These are phyloP conservation scores for Paecilomyces dactylethromorphus DNA, from an alignment of 2,329 filamentous ascomycete species.

Conservation along the genomic window DNA sequence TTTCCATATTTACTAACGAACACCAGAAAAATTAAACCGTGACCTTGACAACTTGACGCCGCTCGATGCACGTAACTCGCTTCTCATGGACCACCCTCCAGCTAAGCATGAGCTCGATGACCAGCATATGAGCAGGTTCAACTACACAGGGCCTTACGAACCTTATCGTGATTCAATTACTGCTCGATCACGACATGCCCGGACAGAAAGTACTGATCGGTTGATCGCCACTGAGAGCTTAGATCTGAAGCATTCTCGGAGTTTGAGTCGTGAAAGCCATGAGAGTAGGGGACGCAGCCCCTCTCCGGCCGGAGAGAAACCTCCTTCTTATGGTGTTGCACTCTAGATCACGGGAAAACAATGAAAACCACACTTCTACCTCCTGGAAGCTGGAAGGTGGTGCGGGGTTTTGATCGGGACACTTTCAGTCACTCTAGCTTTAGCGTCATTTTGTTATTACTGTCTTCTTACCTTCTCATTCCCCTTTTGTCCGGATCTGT, in stretches of 20 bases:
- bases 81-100: constrained; percentile 7
- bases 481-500: neutral
- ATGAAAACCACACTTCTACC: constrained; percentile 1
- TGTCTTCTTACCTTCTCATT: neutral
- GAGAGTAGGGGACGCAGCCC: constrained; percentile 20
- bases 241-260: constrained; percentile 19
- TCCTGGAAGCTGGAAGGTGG: neutral
- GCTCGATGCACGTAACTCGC: constrained; percentile 75
- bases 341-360: constrained; percentile 12
- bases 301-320: constrained; percentile 21
- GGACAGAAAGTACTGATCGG: constrained; percentile 27
- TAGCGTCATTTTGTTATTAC: neutral
- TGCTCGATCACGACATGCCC: constrained; percentile 15
- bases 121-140: constrained; percentile 34
- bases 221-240: constrained; percentile 22
- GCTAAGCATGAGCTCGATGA: constrained; percentile 2
- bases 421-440: neutral
- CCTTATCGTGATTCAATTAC: constrained; percentile 29
- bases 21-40: constrained; percentile 64
- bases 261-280: constrained; percentile 17
- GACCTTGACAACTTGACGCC: constrained; percentile 79
- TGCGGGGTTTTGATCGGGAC: neutral
- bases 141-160: constrained; percentile 33
- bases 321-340: constrained; percentile 28
- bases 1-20: constrained; percentile 14